Evolutionary conservation across 352 stramenopile species (phyloP).

Genomic region (Globisporangium megalacanthum): DNA sequence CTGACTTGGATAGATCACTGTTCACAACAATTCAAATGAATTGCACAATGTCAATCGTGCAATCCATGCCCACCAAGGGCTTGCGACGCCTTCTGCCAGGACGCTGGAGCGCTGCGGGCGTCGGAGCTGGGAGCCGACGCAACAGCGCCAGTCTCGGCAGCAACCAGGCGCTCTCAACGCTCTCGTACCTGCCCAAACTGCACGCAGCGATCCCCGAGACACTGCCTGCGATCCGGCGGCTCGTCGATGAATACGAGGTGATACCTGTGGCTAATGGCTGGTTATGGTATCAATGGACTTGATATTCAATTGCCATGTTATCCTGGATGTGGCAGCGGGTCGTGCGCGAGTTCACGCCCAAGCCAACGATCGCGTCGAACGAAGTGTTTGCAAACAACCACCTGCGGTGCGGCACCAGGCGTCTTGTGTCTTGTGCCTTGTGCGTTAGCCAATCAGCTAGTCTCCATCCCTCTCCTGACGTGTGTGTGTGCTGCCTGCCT

Average conservation of each 20-base stretch:
- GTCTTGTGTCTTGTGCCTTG: not conserved
- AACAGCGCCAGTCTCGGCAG: not conserved
- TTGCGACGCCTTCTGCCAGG: not conserved
- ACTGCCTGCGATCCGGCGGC: constrained; percentile 31
- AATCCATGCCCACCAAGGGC: too few species aligned
- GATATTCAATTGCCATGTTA: not conserved
- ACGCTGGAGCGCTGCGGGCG: not conserved
- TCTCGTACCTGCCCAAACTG: constrained; percentile 44
- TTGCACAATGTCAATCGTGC: too few species aligned
- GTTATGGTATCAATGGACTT: not conserved
- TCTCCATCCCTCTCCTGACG: not conserved
- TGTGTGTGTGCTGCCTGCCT: too few species aligned
- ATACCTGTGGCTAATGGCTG: not conserved
- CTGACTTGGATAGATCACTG: too few species aligned
- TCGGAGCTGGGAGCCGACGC: too few species aligned
- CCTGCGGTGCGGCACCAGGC: constrained; percentile 23
- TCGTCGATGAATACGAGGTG: constrained; percentile 50
- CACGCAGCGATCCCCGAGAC: constrained; percentile 36
- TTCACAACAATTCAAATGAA: too few species aligned
- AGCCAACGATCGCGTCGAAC: constrained; percentile 30
- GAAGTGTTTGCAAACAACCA: constrained; percentile 78
- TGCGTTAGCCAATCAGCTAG: not conserved
- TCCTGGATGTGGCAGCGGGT: constrained; percentile 23
- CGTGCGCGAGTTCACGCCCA: constrained; percentile 39
- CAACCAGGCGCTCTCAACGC: constrained; percentile 20